phyloP scores from a whole-genome alignment of 192 early-diverging fungal genomes.

The Linnemannia zychae region DNA sequence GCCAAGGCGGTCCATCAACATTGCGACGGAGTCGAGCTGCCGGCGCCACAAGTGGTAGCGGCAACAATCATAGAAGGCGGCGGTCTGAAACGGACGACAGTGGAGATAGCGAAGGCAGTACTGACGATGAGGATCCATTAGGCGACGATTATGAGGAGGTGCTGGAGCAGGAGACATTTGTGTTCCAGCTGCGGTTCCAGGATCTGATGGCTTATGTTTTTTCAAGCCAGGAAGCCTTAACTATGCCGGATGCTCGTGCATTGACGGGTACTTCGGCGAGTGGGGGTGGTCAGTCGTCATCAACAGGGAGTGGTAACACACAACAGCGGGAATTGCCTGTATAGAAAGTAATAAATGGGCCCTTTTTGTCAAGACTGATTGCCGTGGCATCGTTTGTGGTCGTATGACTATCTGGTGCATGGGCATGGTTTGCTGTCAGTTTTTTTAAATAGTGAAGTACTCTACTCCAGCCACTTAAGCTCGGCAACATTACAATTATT shows the following conservation, averaged over 20 bases:
- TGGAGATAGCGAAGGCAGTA: neutral
- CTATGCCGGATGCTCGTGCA: conserved; percentile 8
- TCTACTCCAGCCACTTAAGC: too few relatives aligned
- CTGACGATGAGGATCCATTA: conserved; percentile 23
- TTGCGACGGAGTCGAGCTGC: neutral
- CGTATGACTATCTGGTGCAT: too few relatives aligned
- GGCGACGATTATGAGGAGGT: conserved; percentile 43
- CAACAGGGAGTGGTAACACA: neutral
- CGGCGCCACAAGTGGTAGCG: neutral
- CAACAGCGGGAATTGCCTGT: conserved; percentile 25
- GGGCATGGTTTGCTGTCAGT: too few relatives aligned
- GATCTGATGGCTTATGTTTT: conserved; percentile 39
- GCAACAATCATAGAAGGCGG: neutral
- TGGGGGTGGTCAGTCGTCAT: neutral
- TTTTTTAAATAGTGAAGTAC: too few relatives aligned
- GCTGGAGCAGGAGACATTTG: conserved; percentile 42
- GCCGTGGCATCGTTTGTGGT: too few relatives aligned
- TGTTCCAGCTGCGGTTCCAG: conserved; percentile 30
- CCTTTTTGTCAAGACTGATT: neutral
- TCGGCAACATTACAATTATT: too few relatives aligned
- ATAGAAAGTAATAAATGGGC: conserved; percentile 7
- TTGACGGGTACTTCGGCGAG: neutral
- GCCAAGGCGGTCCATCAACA: neutral
- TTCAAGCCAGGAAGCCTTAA: conserved; percentile 32
- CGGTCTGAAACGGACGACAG: neutral